Base-by-base conservation (phyloP, 805 yeast species). In the Candida xyloterini region DNA sequence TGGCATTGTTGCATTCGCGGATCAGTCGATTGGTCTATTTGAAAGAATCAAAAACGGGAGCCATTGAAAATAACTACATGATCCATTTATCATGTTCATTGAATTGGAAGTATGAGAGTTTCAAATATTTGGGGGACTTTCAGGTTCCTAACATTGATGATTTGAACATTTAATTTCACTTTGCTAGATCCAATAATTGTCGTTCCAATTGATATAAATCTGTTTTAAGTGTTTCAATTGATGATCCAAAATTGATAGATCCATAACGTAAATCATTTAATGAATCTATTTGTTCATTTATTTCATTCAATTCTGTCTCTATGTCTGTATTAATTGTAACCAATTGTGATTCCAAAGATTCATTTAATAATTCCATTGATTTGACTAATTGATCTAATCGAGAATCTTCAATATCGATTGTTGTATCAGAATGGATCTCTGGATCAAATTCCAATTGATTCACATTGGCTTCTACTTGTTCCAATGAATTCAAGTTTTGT, bases 1-100 rank as follows among this genome's bases (percentile, higher is more conserved):
- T 93, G 99, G 98, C 98, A 0, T 67, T 93, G 28, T 81, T 90
- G 9, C 99, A 93, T 58, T 91, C 98, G 1, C 69, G 99, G 34
- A 74, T 93, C 0, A 73, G 78, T 11, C 68, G 88, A 37, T 64
- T 91, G 24, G 65, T 85, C 1, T 91, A 80, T 60, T 49, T 84
- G 13, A 63, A 66, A 27, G 65, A 74, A 2, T 71, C 75, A 0
- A 42, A 44, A 16, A 77, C 84, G 0, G 89, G 87, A 6, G 77
- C 75, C 3, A 67, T 81, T 26, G 74, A 67, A 29, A 73, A 77
- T 21, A 74, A 81, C 3, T 85, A 81, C 51, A 80, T 82, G 49
- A 71, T 93, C 40, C 97, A 95, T 36, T 77, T 78, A 44, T 76
- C 84, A 40, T 76, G 78, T 44, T 76, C 80, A 5, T 67, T 93